A percentile compares a stretch with the other conserved stretches of the same genome.
These are phyloP conservation scores for Rheum nobile DNA, from an alignment of 148 eudicot species.

Conservation along the genomic window DNA sequence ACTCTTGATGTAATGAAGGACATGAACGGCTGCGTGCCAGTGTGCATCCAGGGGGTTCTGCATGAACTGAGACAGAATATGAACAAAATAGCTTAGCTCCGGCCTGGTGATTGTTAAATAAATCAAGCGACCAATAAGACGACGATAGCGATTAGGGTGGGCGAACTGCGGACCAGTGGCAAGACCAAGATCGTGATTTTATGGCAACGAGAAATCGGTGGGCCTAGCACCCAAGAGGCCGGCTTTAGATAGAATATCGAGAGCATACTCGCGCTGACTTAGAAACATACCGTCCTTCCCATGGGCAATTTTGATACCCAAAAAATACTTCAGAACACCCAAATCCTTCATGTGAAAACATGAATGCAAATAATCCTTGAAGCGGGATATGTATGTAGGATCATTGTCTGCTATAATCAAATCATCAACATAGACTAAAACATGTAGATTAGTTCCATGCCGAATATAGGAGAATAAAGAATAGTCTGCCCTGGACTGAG, in stretches of 20 bases:
- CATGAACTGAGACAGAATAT: not conserved
- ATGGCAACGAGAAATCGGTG: not conserved
- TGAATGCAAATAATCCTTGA: not conserved
- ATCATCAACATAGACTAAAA: no score
- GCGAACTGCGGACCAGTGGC: no score
- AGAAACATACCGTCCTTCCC: not conserved
- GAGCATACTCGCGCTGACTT: not conserved
- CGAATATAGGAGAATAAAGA: no score
- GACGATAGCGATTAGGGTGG: not conserved
- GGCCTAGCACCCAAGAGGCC: no score
- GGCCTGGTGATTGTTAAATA: not conserved
- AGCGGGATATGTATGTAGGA: not conserved
- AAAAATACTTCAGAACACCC: not conserved
- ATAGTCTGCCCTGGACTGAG: no score
- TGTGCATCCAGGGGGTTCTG: not conserved
- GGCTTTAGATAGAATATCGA: no score
- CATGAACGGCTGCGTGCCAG: not conserved
- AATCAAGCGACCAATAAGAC: not conserved
- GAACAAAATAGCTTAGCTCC: not conserved
- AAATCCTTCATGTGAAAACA: not conserved
- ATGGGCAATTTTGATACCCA: not conserved
- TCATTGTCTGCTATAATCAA: no score
- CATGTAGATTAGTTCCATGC: no score
- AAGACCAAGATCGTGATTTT: not conserved
- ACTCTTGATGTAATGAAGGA: not conserved